Evolutionary conservation across 2,329 filamentous ascomycete genomes (phyloP).

Genomic region (Eutypella sp.): DNA sequence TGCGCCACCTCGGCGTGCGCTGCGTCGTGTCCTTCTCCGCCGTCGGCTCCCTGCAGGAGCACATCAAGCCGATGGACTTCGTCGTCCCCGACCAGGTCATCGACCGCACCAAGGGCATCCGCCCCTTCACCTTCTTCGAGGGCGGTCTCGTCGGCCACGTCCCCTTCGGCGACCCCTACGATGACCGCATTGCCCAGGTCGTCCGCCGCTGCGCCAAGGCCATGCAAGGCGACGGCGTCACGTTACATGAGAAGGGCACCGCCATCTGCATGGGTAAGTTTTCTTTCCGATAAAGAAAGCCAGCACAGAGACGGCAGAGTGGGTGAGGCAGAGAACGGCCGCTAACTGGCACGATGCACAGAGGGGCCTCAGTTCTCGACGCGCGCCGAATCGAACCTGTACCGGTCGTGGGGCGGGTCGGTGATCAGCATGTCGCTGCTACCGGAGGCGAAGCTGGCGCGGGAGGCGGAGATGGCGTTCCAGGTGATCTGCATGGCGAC

Average conservation of each 20-base stretch:
- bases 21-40: slow-evolving; percentile 92
- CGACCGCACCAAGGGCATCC: slow-evolving; percentile 91
- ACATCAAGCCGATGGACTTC: slow-evolving; percentile 94
- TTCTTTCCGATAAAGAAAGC: neutral
- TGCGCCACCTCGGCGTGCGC: slow-evolving; percentile 83
- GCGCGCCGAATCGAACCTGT: slow-evolving; percentile 90
- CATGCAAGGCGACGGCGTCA: slow-evolving; percentile 78
- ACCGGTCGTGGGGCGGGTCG: slow-evolving; percentile 86
- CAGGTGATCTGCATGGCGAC: slow-evolving; percentile 99
- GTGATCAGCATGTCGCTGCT: slow-evolving; percentile 98
- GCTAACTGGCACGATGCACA: slow-evolving; percentile 25
- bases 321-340: neutral
- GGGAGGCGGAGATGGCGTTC: slow-evolving; percentile 93
- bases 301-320: neutral
- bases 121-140: slow-evolving; percentile 95
- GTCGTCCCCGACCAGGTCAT: slow-evolving; percentile 95
- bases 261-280: slow-evolving; percentile 83
- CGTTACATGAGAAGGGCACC: slow-evolving; percentile 77
- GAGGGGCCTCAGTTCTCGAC: slow-evolving; percentile 99
- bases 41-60: slow-evolving; percentile 86
- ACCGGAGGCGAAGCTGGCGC: slow-evolving; percentile 91
- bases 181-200: slow-evolving; percentile 68
- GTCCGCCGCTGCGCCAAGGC: slow-evolving; percentile 70
- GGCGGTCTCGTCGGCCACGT: slow-evolving; percentile 89
- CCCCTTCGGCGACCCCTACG: slow-evolving; percentile 94